Conservation (phyloP, 2,329 filamentous ascomycete species). For the Pyricularia grisea region DNA sequence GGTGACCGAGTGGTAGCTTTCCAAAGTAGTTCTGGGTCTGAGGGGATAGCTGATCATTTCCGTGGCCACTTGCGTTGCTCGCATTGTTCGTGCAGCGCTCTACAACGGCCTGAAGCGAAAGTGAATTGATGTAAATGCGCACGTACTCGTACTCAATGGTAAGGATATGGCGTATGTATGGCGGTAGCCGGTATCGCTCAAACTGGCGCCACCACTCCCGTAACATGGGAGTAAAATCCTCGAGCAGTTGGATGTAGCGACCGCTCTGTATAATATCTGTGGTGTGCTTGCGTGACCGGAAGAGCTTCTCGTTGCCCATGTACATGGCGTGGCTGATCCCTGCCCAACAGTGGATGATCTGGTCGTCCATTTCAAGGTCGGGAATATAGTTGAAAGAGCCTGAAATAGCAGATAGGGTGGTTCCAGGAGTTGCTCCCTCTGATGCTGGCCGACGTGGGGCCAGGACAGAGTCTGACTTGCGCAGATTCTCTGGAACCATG, state of each 20-base stretch:
- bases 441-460: conserved; percentile 36
- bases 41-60: conserved; percentile 38
- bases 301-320: conserved; percentile 78
- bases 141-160: conserved; percentile 95
- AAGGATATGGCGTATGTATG: conserved; percentile 64
- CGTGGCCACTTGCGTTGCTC: conserved; percentile 29
- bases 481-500: conserved; percentile 69
- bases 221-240: conserved; percentile 72
- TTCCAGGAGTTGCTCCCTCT: conserved; percentile 52
- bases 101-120: conserved; percentile 89
- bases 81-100: conserved; percentile 81
- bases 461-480: conserved; percentile 48
- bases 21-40: conserved; percentile 57
- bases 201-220: conserved; percentile 74
- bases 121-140: conserved; percentile 86
- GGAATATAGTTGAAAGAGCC: conserved; percentile 58
- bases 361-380: conserved; percentile 56
- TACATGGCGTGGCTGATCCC: conserved; percentile 91
- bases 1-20: conserved; percentile 52
- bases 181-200: conserved; percentile 62
- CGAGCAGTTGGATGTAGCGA: conserved; percentile 70
- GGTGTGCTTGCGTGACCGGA: conserved; percentile 78
- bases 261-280: conserved; percentile 82
- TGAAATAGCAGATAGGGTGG: conserved; percentile 40
- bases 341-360: conserved; percentile 82